Conservation (phyloP, 371 early-diverging fungal genomes). For the Apophysomyces sp. region DNA sequence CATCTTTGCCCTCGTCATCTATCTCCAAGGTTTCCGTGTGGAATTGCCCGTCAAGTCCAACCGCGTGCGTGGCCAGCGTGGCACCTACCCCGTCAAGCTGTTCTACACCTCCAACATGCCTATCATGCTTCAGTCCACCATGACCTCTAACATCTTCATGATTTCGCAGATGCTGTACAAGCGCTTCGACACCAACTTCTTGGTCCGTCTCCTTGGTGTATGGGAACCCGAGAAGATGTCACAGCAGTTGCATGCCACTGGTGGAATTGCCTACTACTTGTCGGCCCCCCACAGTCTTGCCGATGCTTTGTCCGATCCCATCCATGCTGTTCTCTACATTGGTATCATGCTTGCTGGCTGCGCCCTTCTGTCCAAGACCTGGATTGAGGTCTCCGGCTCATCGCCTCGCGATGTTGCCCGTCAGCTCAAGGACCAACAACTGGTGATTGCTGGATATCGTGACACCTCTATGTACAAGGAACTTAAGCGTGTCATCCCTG, state of each 20-base stretch:
- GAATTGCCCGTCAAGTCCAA: slow-evolving; percentile 99
- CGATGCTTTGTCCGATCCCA: slow-evolving; percentile 88
- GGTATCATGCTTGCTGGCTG: slow-evolving; percentile 92
- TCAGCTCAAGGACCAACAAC: slow-evolving; percentile 97
- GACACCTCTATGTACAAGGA: slow-evolving; percentile 97
- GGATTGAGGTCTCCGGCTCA: slow-evolving; percentile 98
- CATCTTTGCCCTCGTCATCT: slow-evolving; percentile 97
- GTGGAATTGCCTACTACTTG: slow-evolving; percentile 98
- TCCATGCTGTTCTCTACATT: slow-evolving; percentile 94
- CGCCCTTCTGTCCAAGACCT: slow-evolving; percentile 96
- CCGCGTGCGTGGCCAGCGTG: slow-evolving; percentile 95
- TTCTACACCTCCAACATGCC: slow-evolving; percentile 99
- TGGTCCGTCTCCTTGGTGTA: slow-evolving; percentile 95
- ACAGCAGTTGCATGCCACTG: slow-evolving; percentile 86
- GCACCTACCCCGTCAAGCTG: slow-evolving; percentile 98
- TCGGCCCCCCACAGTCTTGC: slow-evolving; percentile 91
- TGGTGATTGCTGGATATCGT: slow-evolving; percentile 97
- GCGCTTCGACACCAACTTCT: slow-evolving; percentile 93
- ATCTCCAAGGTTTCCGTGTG: slow-evolving; percentile 99
- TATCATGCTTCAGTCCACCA: slow-evolving; percentile 98
- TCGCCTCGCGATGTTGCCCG: slow-evolving; percentile 98
- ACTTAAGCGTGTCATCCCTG: slow-evolving; percentile 98
- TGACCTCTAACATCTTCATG: slow-evolving; percentile 95
- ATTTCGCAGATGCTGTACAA: slow-evolving; percentile 96
- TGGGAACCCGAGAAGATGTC: slow-evolving; percentile 95